A percentile compares a stretch with the other conserved stretches of the same genome.
Evolutionary conservation across 2,329 filamentous ascomycete genomes (phyloP).

Genomic region (Diaporthe aspalathi): DNA sequence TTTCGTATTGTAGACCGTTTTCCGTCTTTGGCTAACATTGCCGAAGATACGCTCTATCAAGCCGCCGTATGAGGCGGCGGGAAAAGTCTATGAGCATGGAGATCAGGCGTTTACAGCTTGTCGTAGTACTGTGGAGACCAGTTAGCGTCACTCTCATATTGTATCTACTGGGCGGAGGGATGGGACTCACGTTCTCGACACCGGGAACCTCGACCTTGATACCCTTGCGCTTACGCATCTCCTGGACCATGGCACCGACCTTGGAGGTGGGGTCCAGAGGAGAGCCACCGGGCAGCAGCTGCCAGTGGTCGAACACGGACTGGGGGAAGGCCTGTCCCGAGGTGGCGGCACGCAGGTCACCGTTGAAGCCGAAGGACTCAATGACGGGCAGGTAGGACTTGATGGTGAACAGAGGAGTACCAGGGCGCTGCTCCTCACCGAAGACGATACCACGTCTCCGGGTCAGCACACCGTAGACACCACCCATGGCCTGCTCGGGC

Average conservation of each 20-base stretch:
- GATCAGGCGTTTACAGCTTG: conserved; percentile 83
- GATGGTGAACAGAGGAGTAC: conserved; percentile 99
- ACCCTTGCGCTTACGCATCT: conserved; percentile 99
- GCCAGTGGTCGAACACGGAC: conserved; percentile 99
- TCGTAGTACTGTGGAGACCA: conserved; percentile 84
- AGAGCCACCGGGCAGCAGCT: conserved; percentile 93
- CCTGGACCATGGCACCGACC: conserved; percentile 83
- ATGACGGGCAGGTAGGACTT: conserved; percentile 56
- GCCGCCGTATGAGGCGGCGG: conserved; percentile 53
- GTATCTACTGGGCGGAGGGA: background rate
- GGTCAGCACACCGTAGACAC: conserved; percentile 99
- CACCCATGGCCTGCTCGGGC: conserved; percentile 98
- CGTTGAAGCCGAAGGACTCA: conserved; percentile 83
- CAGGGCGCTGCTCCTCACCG: conserved; percentile 96
- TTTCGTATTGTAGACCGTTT: conserved; percentile 36
- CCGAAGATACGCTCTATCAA: conserved; percentile 53
- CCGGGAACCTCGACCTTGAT: conserved; percentile 95
- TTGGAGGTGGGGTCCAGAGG: conserved; percentile 85
- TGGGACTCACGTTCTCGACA: conserved; percentile 88
- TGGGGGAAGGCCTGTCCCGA: conserved; percentile 99
- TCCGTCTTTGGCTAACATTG: conserved; percentile 41
- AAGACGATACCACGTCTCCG: conserved; percentile 99
- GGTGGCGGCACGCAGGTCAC: conserved; percentile 92
- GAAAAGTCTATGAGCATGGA: conserved; percentile 58
- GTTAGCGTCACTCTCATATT: conserved; percentile 50